Evolutionary conservation across 371 early-diverging fungal genomes (phyloP), one percentile per base, ranked within the genome.

Genomic region (Mitosporidium daphniae): DNA sequence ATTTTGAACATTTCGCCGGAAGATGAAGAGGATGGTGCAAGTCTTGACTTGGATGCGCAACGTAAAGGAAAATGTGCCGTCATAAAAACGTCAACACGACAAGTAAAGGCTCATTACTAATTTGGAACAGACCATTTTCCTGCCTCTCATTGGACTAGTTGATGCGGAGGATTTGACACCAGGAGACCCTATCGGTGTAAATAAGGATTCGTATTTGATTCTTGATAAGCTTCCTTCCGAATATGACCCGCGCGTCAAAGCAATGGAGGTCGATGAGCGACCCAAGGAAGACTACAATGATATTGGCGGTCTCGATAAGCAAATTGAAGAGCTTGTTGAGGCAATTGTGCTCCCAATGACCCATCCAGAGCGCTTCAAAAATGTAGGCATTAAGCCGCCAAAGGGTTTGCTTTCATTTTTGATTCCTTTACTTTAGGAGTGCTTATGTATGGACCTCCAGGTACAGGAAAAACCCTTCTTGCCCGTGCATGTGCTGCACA

Each of bases 191-290:
- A 80, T 98, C 39, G 94, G 95, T 36, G 75, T 95, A n/a, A 89
- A 99, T 51, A 97, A 97, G 50, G 97, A 97, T 53, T 74, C 74
- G 34, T 95, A 75, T 44, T 51, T 97, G 38, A 65, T 99, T 29
- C 59, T 97, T 39, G 95, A 95, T 32, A 80, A 68, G 39, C 57
- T 99, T 26, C 97, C 97, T 5, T 65, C 89, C 16, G 91, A 98
- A 41, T 94, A 86, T 39, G 99, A 98, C 46, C 69, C 78, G 15
- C 64, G 94, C 26, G 98, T 95, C 23, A 93, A 94, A 45, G 93
- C 93, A 8, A 99, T 99, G 99, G 97, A 97, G 47, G 78, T 99
- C 9, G 98, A 97, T 40, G 94, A 89, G 42, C 94, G 91, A 45
- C 99, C 99, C 5, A 77, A 73, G 6, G 98, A 97, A 44, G 78